Conservation (phyloP, 768 basidiomycete genomes). For the Lactifluus rugatus region DNA sequence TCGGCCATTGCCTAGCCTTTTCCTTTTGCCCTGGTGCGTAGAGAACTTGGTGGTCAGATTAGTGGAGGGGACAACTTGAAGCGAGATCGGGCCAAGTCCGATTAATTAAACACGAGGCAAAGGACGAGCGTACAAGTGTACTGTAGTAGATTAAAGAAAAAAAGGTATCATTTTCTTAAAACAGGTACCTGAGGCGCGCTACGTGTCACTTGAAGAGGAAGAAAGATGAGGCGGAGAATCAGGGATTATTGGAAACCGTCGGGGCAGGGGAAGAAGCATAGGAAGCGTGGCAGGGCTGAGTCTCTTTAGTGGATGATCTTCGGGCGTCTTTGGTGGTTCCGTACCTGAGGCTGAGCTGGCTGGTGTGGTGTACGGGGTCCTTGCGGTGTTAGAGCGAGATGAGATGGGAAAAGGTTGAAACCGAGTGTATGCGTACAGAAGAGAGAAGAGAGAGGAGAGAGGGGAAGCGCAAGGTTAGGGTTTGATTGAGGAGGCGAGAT, state of each 20-base stretch:
- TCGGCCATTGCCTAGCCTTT: too few relatives aligned
- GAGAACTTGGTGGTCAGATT: too few relatives aligned
- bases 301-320: neutral
- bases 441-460: too few relatives aligned
- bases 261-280: neutral
- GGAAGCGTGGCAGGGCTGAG: neutral
- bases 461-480: neutral
- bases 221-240: too few relatives aligned
- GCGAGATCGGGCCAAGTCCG: conserved; percentile 7
- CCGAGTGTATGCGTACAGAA: too few relatives aligned
- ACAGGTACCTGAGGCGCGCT: too few relatives aligned
- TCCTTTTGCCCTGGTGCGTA: too few relatives aligned
- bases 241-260: too few relatives aligned
- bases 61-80: neutral
- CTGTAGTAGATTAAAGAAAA: too few relatives aligned
- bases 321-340: neutral
- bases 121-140: neutral
- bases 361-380: neutral
- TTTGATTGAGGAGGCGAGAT: neutral
- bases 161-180: too few relatives aligned
- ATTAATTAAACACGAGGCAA: conserved; percentile 17
- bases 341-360: neutral
- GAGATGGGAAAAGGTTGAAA: neutral
- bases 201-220: too few relatives aligned
- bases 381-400: neutral